phyloP scores from a whole-genome alignment of 2,329 filamentous ascomycete species.

The Trichoderma pleuroti region DNA sequence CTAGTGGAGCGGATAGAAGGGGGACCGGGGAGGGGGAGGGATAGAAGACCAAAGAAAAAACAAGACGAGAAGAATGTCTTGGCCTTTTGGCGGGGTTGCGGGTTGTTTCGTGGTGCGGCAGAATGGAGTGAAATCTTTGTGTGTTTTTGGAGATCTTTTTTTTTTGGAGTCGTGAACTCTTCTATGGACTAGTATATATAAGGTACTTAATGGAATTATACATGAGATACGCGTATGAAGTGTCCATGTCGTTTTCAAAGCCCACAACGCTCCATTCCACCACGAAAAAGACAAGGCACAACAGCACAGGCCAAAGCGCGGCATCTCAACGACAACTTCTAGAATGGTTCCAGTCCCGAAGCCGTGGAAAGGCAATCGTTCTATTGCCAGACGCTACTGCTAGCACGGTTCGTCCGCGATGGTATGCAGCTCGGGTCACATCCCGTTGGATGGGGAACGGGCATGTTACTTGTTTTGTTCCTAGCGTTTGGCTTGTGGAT shows the following conservation, averaged over 20 bases:
- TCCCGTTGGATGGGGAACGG: slow-evolving; percentile 9
- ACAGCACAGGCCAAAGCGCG: not conserved
- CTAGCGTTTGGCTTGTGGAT: slow-evolving; percentile 8
- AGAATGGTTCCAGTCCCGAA: not conserved
- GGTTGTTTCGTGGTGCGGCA: not conserved
- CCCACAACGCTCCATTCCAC: not conserved
- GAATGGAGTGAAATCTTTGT: not conserved
- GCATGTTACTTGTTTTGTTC: slow-evolving; percentile 9
- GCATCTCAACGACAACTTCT: not conserved
- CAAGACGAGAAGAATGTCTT: not conserved
- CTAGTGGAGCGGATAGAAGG: not conserved
- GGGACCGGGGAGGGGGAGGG: not conserved
- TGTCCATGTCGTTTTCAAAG: not conserved
- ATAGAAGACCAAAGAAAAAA: not conserved
- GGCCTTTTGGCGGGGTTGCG: not conserved
- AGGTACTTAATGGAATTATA: too few species aligned
- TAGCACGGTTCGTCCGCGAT: not conserved
- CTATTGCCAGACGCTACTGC: not conserved
- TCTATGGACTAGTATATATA: not conserved
- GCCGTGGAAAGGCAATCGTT: not conserved
- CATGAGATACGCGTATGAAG: not conserved
- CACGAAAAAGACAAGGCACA: not conserved
- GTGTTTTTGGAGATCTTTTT: not conserved
- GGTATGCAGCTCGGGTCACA: slow-evolving; percentile 6
- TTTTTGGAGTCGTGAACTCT: not conserved